phyloP scores from a whole-genome alignment of 139 green algal species.

The Tetratostichococcus sp. region DNA sequence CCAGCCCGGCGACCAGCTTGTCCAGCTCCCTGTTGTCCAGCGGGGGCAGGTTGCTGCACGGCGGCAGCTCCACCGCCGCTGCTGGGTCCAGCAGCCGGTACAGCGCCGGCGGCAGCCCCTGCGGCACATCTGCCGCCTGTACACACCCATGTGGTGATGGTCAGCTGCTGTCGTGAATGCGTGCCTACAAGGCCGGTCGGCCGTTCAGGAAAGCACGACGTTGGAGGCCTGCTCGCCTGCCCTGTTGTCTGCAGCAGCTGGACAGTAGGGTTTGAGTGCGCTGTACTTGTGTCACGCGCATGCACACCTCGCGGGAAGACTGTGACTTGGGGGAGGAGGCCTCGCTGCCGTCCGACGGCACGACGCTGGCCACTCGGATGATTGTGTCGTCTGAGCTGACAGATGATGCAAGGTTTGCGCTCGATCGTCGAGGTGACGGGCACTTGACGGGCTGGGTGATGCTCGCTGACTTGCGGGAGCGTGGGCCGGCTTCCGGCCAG shows the following conservation, averaged over 20 bases:
- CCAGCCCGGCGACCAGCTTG: constrained; percentile 70
- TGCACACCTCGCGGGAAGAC: background rate
- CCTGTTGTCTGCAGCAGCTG: no score
- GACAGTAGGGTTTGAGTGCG: no score
- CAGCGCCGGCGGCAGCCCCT: constrained; percentile 31
- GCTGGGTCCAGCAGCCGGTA: constrained; percentile 45
- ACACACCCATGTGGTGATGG: no score
- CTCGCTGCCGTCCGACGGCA: background rate
- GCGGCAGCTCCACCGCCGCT: constrained; percentile 35
- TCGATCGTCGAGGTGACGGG: no score
- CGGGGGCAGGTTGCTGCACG: background rate
- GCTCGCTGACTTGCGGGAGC: background rate
- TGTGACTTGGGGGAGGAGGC: background rate
- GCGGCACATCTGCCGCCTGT: background rate
- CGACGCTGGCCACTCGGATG: background rate
- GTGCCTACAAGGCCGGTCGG: no score
- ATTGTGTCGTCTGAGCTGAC: background rate
- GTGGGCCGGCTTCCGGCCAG: background rate
- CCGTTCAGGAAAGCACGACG: no score
- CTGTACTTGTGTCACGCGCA: background rate
- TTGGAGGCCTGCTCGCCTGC: no score
- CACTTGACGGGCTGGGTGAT: background rate
- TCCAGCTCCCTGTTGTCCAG: constrained; percentile 81
- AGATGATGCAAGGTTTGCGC: background rate
- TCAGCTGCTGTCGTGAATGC: no score